Base-by-base conservation (phyloP, 345 rosid genomes). In the Boechera stricta region DNA sequence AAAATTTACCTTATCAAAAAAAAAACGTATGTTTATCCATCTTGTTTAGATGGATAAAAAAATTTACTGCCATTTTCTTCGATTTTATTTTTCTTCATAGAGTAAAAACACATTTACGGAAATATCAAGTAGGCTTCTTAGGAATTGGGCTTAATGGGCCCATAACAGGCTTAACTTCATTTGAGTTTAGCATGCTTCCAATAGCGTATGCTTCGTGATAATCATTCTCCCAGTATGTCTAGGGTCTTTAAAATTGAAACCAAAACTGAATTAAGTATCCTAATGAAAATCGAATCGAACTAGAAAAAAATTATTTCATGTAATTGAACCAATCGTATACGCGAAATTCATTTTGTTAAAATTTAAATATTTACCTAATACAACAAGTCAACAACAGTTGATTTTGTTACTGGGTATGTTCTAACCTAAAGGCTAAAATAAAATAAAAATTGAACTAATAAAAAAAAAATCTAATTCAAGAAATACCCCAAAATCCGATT, bases 121-220 rank as follows among this genome's bases (percentile, higher is more conserved):
- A 2, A 44, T 45, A 58, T 8, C 55, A 48, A 47, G n/a, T 33
- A 21, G 35, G 45, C 35, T 53, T 52, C 21, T 52, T 35, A 44
- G 12, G 13, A 44, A 42, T 36, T 66, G 61, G 59, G 51, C 53
- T 28, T 51, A 38, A 38, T 38, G 44, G 36, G 79, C 68, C 68
- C 16, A 42, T 52, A 11, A 31, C 3, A 67, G 67, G 62, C 73
- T 41, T 48, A 10, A 4, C 10, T n/a, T 24, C 28, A 29, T 21
- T 57, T 58, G 60, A 8, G 32, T 45, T 67, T 48, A 24, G 13
- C 35, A 64, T 12, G 74, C 45, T 44, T 33, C 18, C 64, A 6
- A 55, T 29, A 4, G 8, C 26, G 31, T 66, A 48, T 10, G 7
- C 31, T 18, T 48, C 18, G 10, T 32, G 4, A 6, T 18, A 24